Evolutionary conservation across 106 monocot species (phyloP), one percentile per base, ranked within the genome.

Genomic region (Alisma plantagoaquatica): DNA sequence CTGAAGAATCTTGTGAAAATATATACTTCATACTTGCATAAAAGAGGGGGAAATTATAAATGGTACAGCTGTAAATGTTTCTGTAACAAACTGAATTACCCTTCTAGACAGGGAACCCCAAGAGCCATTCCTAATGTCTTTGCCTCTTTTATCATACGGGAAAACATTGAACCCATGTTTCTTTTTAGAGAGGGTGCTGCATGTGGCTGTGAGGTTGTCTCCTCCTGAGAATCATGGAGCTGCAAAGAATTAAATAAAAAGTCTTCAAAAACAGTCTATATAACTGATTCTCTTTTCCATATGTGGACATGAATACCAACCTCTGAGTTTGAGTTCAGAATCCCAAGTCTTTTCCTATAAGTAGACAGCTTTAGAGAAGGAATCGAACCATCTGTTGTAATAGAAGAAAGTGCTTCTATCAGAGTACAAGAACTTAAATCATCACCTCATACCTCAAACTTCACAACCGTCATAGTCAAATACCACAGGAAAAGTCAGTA

Each of bases 141-240:
- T 29, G 92, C 86, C 43, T 92, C 82, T 62, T 82, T 86, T 49
- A 92, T 82, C 86, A 92, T 92, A 49, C 86, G 71, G 26, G 92
- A 92, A 61, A 92, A 92, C 12, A 76, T 75, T 16, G 92, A 86
- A 22, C 86, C 73, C 70, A 27, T 86, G 58, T 86, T 92, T 77
- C 92, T 76, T 23, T 70, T 72, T 21, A 92, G 76, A 23, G 92
- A 71, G 28, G 70, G 50, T 21, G 70, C 22, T 22, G 50, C 33
- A 26, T 73, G 66, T n/a, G n/a, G n/a, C n/a, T n/a, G n/a, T 41
- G 68, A 63, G 47, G 59, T 76, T 15, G 46, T 49, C 19, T 70
- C 82, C 4, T 78, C 71, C 51, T 27, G 61, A 51, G 59, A 17
- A 65, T 59, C 65, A 78, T 82, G 59, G 56, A 43, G 53, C n/a